Evolutionary conservation across 73 alveolate genomes (phyloP), one percentile per base, ranked within the genome.

Genomic region (Blepharisma japonicum): DNA sequence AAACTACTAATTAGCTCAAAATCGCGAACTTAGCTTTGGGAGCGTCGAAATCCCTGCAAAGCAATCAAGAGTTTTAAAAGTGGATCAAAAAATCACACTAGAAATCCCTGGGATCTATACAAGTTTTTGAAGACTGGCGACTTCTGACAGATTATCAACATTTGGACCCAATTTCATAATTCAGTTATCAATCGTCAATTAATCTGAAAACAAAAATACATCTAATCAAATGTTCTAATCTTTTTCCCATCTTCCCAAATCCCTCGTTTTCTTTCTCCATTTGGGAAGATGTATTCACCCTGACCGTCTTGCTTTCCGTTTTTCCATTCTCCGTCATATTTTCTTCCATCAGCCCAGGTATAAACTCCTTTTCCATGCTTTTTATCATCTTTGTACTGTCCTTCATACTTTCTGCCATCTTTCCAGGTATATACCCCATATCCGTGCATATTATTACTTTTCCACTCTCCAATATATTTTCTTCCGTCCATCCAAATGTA

Each of bases 361-460:
- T 77, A 87, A 14, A 87, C 68, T 6, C 93, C 93, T 54, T 81
- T 81, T 14, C 93, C 93, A 82, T 82, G 68, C 77, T 86, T 86
- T 87, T 87, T 87, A 83, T 87, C 94, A 55, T 48, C 20, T 50
- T 77, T 54, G 71, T 83, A 78, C 77, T 55, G 83, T 11, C 94
- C 94, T 81, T 70, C 87, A 87, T 87, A 87, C 55, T 83, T 77
- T 71, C 78, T 87, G 11, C 91, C 91, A 78, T 87, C 94, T 42
- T 68, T 78, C 77, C 81, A 87, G 46, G 50, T 56, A 54, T 79
- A 87, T 83, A 82, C 88, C n/a, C 94, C 94, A 77, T 86, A 76
- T 6, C 94, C 94, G 55, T 87, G 81, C 86, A 87, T 87, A 68
- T 68, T 54, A 79, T 87, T 87, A 46, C 77, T 78, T 46, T 50